Conservation (phyloP, 257 asterid genomes). For the Prunella vulgaris region DNA sequence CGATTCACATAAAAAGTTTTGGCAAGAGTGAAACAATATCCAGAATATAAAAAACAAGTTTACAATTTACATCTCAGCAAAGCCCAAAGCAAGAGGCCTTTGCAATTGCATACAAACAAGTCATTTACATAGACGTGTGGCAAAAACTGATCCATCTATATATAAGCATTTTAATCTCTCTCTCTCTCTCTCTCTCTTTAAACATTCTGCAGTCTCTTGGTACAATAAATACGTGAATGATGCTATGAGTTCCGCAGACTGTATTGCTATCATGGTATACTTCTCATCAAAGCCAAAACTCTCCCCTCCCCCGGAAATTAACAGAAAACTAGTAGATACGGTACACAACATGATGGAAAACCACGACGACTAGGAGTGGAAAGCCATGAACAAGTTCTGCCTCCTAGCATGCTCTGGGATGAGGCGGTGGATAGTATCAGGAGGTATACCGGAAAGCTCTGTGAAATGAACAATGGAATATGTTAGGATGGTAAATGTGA, state of each 20-base stretch:
- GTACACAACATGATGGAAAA: conserved; percentile 8
- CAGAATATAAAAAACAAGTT: conserved; percentile 13
- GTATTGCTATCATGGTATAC: conserved; percentile 7
- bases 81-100: conserved; percentile 19
- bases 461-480: conserved; percentile 17
- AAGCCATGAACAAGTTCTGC: conserved; percentile 96
- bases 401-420: conserved; percentile 95
- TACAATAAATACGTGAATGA: conserved; percentile 9
- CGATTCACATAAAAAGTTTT: conserved; percentile 2
- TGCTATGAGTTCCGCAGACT: conserved; percentile 16
- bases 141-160: conserved; percentile 27
- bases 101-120: conserved; percentile 19
- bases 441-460: conserved; percentile 83
- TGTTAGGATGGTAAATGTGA: conserved; percentile 4
- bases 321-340: conserved; percentile 14
- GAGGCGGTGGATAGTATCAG: conserved; percentile 77
- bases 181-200: conserved; percentile 2
- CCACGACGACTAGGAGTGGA: conserved; percentile 52
- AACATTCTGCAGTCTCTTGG: conserved; percentile 28
- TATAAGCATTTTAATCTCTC: conserved; percentile 10
- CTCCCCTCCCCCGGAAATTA: conserved; percentile 20
- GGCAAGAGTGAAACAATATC: conserved; percentile 8
- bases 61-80: conserved; percentile 32
- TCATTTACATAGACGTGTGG: conserved; percentile 24
- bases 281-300: conserved; percentile 31